Base-by-base conservation (phyloP, 306 rosid species). In the Cucumis cinereus region DNA sequence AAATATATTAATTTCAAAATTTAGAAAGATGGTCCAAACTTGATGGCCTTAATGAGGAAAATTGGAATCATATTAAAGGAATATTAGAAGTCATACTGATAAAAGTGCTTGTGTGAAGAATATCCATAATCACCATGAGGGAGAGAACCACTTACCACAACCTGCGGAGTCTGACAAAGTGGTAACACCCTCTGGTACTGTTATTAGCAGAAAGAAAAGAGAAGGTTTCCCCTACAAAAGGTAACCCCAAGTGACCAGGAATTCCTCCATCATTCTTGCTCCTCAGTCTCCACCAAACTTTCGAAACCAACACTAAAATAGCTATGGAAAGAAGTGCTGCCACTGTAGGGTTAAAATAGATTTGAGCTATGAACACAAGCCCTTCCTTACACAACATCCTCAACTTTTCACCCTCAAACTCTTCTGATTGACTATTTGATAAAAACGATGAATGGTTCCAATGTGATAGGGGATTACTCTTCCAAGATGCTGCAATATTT, bases 131-230 rank as follows among this genome's bases (percentile, higher is more conserved):
- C 26, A 20, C 23, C 57, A 47, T 70, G 58, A 35, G 57, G 57
- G 58, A 24, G 76, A 74, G 66, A 55, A 78, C 69, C 23, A 85
- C 91, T 88, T 68, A 90, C 96, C 93, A 81, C 28, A 77, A 73
- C 82, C 93, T 78, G 58, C 96, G 88, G 77, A 85, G 90, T 63
- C 85, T 83, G 87, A 90, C 89, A 77, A 90, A 90, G 43, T 90
- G 85, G 77, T 90, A 90, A 83, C 93, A 88, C 53, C 96, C 96
- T 81, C 77, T 88, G 59, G 87, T 80, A 73, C 96, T 88, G 71
- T 83, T 84, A 50, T 76, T 76, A 49, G 96, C 93, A 40, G 93
- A 88, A 78, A 90, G 89, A 41, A 90, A 87, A 78, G 93, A 84
- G 75, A 90, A 17, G 60, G 93, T 88, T 85, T 90, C 91, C 38